Base-by-base conservation (phyloP, 1,284 basidiomycete genomes). In the Apiotrichum porosum region DNA sequence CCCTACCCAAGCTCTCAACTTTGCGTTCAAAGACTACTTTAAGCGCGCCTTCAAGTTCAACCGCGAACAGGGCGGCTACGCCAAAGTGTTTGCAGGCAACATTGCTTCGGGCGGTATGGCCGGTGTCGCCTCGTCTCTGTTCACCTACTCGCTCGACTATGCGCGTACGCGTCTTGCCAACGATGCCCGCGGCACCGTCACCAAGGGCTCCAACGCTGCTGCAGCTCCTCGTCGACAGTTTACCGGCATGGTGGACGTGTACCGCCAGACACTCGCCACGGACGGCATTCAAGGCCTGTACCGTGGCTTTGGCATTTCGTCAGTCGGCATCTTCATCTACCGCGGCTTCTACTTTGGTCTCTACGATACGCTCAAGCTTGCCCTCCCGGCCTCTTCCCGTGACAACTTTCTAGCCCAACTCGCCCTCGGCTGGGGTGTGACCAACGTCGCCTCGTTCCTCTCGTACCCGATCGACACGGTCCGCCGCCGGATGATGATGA, bases 121-220 rank as follows among this genome's bases (percentile, higher is more conserved):
- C 72, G 90, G 91, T 84, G 90, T 90, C 51, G 86, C 91, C 5
- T 94, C 92, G 26, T 78, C 94, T 47, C 84, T 97, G 72, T 95
- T 97, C 76, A 92, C 95, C 74, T 95, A 97, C 83, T 94, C 92
- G 32, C 84, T 97, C 57, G 92, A 95, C 69, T 94, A 91, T 69
- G 92, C 92, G 58, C 90, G 92, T 85, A 95, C 92, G 49, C 91
- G 92, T 82, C 85, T 95, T 60, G 91, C 92, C 73, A 94, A 93
- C 76, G 92, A 97, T 71, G 88, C 87, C 72, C 95, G 95, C 80
- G 91, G 89, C 10, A 79, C 87, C 41, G 8, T 3, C 2, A 91
- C 89, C 80, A 91, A 88, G 65, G 79, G 81, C 30, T 19, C 10
- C 4, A 17, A 17, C 3, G 32, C 32, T 9, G 6, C 32, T 9